phyloP scores from a whole-genome alignment of 805 yeast genomes.

The Zygotorulaspora florentina region DNA sequence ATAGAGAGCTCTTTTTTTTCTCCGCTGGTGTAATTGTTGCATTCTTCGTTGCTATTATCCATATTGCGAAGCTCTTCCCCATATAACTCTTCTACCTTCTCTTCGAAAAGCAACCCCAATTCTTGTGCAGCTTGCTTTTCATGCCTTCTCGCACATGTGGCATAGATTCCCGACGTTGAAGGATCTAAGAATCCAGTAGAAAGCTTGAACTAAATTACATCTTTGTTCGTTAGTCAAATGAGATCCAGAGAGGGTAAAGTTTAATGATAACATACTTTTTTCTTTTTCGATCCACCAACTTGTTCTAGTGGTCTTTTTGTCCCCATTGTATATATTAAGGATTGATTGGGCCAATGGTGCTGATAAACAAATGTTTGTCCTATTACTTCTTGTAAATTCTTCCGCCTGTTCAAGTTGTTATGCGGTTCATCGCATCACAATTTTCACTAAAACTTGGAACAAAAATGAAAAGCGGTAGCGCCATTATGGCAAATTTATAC shows the following conservation, averaged over 20 bases:
- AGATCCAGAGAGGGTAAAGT: background rate
- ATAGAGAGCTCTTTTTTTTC: constrained; percentile 49
- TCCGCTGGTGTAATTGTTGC: constrained; percentile 20
- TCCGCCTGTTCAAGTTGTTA: no score
- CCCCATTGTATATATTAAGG: constrained; percentile 3
- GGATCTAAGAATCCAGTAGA: constrained; percentile 56
- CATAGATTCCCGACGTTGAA: constrained; percentile 80
- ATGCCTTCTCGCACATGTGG: constrained; percentile 78
- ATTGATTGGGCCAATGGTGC: no score
- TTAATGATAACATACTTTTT: constrained; percentile 10
- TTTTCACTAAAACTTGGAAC: no score
- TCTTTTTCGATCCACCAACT: constrained; percentile 5
- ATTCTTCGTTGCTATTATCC: constrained; percentile 16
- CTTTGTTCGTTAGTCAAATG: background rate
- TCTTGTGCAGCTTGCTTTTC: constrained; percentile 79
- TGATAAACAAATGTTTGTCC: background rate
- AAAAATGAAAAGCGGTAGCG: no score
- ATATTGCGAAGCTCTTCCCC: constrained; percentile 35
- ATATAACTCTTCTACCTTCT: constrained; percentile 46
- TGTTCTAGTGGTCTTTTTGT: constrained; percentile 5
- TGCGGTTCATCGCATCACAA: background rate
- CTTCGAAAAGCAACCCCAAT: constrained; percentile 53
- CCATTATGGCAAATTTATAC: background rate
- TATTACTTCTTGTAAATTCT: background rate
- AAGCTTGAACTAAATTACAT: constrained; percentile 29